Evolutionary conservation across 768 basidiomycete genomes (phyloP).

Genomic region (Galerina marginata): DNA sequence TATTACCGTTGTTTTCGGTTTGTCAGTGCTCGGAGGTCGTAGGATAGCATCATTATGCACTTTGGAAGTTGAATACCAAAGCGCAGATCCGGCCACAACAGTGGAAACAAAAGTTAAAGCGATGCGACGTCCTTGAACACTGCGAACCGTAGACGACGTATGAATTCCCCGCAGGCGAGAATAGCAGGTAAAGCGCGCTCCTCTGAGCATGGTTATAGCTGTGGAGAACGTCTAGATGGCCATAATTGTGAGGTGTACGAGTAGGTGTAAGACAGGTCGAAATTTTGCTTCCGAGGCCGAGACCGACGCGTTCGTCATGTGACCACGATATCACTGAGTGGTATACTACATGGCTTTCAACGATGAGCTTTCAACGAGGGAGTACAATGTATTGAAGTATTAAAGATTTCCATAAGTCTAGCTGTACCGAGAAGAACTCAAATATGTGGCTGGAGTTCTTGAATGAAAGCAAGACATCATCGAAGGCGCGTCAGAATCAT

Average conservation of each 20-base stretch:
- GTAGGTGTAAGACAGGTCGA: conserved; percentile 3
- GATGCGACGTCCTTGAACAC: conserved; percentile 15
- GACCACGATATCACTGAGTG: neutral
- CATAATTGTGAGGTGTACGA: neutral
- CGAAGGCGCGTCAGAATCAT: too few species aligned
- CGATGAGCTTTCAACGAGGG: neutral
- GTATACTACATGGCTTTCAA: too few species aligned
- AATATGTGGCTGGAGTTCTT: neutral
- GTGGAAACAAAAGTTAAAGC: conserved; percentile 29
- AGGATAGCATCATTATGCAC: conserved; percentile 35
- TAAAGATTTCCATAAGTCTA: neutral
- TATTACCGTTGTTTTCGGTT: conserved; percentile 11
- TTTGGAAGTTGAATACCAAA: conserved; percentile 45
- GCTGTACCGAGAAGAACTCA: neutral
- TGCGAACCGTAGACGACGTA: neutral
- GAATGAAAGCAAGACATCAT: too few species aligned
- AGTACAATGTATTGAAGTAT: neutral
- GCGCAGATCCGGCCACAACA: conserved; percentile 37
- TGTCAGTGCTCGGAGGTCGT: conserved; percentile 6
- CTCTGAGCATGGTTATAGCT: conserved; percentile 32
- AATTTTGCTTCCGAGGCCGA: neutral
- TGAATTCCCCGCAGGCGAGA: conserved; percentile 31
- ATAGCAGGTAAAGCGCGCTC: conserved; percentile 26
- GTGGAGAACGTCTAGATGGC: neutral
- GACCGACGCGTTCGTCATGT: neutral